Evolutionary conservation across 2,329 filamentous ascomycete genomes (phyloP), one percentile per base, ranked within the genome.

Genomic region (Ilyonectria destructans): DNA sequence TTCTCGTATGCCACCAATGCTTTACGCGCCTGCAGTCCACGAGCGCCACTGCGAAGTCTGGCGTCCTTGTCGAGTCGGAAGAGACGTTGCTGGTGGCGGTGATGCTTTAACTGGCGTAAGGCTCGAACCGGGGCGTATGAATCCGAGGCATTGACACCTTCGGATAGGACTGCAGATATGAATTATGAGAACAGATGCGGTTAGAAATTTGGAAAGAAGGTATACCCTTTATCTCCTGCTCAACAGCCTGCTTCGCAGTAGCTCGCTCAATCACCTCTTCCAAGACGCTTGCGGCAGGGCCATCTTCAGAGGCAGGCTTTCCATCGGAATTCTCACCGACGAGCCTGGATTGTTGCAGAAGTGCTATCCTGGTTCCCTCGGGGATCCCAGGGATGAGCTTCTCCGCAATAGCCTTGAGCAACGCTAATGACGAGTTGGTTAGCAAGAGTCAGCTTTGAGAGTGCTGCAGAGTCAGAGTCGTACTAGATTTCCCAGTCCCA

Each of bases 401-500:
- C 69, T 94, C 90, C 5, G 90, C 91, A 72, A 97, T 90, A 1
- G 94, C 93, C 75, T 89, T 89, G 17, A 96, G 83, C 7, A 96
- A 81, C 0, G 93, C 91, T 92, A 52, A 3, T 4, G n/a, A 19
- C 19, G 45, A 8, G 13, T n/a, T 21, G 52, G 52, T 71, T 10
- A 70, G 61, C 21, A 26, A 29, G 8, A 10, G 5, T 26, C 26
- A 26, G 4, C 26, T 26, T 26, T 1, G 21, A 21, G 6, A 2
- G 10, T 3, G 2, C 33, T 35, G 19, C 26, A 55, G 2, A 6
- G 5, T 21, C 67, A n/a, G n/a, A 15, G 23, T 8, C 29, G 6
- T 80, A 92, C 90, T 96, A 4, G 93, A 95, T 77, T 97, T 97
- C 6, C 94, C 94, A 2, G 91, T 92, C 1, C 94, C 94, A 80